Evolutionary conservation across 1,284 basidiomycete species (phyloP).

Genomic region (Tausonia pullulans): DNA sequence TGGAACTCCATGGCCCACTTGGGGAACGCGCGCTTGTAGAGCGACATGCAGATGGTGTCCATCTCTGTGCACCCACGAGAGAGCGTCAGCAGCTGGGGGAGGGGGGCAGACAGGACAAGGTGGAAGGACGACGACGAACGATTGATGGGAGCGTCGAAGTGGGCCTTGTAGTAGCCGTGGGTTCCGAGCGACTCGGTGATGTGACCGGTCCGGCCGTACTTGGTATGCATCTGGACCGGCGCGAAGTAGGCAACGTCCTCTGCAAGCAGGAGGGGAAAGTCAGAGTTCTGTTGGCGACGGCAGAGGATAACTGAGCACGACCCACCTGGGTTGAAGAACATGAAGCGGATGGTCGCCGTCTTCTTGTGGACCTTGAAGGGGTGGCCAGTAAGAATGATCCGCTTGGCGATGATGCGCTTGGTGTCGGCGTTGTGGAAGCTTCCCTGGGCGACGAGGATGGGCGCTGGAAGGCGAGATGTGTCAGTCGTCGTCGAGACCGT

Average conservation of each 20-base stretch:
- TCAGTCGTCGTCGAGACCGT: no score
- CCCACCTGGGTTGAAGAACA: conserved; percentile 87
- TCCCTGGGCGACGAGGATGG: conserved; percentile 81
- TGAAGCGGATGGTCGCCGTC: conserved; percentile 92
- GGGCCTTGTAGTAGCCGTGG: conserved; percentile 95
- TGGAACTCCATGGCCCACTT: conserved; percentile 44
- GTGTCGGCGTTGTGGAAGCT: conserved; percentile 81
- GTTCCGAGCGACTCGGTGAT: conserved; percentile 90
- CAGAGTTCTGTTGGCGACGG: no score
- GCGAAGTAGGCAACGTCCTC: conserved; percentile 91
- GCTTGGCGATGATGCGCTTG: conserved; percentile 82
- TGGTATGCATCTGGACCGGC: conserved; percentile 85
- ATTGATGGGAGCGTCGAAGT: conserved; percentile 87
- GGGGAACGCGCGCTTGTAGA: conserved; percentile 85
- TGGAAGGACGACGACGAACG: conserved; percentile 29
- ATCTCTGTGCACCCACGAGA: not conserved
- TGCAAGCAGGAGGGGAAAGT: not conserved
- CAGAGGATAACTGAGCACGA: not conserved
- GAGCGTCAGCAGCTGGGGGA: not conserved
- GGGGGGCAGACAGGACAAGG: not conserved
- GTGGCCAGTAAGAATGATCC: conserved; percentile 86
- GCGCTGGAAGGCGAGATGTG: conserved; percentile 39
- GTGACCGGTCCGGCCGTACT: conserved; percentile 83
- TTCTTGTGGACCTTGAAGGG: conserved; percentile 97
- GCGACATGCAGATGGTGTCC: conserved; percentile 78